Conservation (phyloP, 2,329 filamentous ascomycete genomes). For the Ilyonectria destructans region DNA sequence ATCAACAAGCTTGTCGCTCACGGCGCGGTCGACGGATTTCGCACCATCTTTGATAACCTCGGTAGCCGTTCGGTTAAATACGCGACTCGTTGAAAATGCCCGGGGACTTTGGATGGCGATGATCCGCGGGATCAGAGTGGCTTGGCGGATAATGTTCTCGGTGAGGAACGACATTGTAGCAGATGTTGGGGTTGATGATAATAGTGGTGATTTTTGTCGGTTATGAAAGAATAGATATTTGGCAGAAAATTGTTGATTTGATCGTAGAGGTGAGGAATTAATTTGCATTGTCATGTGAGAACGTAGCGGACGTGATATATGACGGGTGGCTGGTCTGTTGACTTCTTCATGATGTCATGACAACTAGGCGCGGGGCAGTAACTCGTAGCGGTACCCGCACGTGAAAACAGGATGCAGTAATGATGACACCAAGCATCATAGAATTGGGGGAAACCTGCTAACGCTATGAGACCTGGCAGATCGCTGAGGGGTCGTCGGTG, state of each 20-base stretch:
- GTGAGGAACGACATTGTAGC: slow-evolving; percentile 70
- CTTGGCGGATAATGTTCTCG: slow-evolving; percentile 61
- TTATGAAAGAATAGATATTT: slow-evolving; percentile 2
- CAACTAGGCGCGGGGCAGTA: slow-evolving; percentile 39
- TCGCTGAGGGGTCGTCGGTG: neutral
- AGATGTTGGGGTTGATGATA: slow-evolving; percentile 9
- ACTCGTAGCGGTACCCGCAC: slow-evolving; percentile 41
- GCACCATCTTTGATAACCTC: slow-evolving; percentile 73
- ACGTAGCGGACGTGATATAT: slow-evolving; percentile 36
- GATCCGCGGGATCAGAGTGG: slow-evolving; percentile 58
- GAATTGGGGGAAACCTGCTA: slow-evolving; percentile 15
- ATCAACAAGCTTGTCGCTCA: slow-evolving; percentile 74
- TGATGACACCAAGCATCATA: slow-evolving; percentile 48
- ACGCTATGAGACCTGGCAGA: neutral
- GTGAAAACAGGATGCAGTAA: slow-evolving; percentile 42
- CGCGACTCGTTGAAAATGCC: slow-evolving; percentile 66
- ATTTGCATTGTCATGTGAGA: slow-evolving; percentile 15
- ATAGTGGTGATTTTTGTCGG: neutral
- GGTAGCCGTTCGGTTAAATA: slow-evolving; percentile 64
- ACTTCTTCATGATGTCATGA: slow-evolving; percentile 49
- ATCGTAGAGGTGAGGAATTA: neutral
- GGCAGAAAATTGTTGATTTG: slow-evolving; percentile 30
- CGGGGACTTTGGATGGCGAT: slow-evolving; percentile 61
- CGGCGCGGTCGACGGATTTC: slow-evolving; percentile 72
- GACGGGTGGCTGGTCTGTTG: slow-evolving; percentile 34